A percentile compares a stretch with the other conserved stretches of the same genome.
phyloP scores from a whole-genome alignment of 768 basidiomycete species.

The Pholiota conissans region DNA sequence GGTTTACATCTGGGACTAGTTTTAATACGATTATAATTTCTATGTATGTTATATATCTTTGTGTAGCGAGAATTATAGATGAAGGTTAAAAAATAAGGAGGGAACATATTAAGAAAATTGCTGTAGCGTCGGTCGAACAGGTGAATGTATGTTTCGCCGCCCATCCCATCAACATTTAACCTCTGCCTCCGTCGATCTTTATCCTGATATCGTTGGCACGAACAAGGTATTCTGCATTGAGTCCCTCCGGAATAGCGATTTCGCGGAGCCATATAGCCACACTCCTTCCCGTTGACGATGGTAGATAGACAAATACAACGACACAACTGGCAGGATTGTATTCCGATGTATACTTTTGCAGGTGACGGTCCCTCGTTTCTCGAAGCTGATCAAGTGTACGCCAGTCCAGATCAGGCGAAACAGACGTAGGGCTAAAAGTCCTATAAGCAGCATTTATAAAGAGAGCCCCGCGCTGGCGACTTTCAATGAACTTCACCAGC shows the following conservation, averaged over 20 bases:
- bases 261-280: slow-evolving; percentile 81
- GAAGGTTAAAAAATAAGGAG: too few relatives aligned
- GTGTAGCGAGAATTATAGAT: not conserved
- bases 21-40: not conserved
- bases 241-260: slow-evolving; percentile 58
- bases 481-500: slow-evolving; percentile 72
- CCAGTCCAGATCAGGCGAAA: slow-evolving; percentile 77
- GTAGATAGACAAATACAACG: slow-evolving; percentile 67
- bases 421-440: slow-evolving; percentile 45
- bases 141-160: too few relatives aligned
- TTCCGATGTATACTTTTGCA: slow-evolving; percentile 76
- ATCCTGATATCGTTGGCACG: slow-evolving; percentile 58
- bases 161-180: too few relatives aligned
- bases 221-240: slow-evolving; percentile 49
- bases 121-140: too few relatives aligned
- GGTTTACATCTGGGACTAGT: slow-evolving; percentile 3
- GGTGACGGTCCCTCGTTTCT: slow-evolving; percentile 60
- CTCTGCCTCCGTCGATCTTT: too few relatives aligned
- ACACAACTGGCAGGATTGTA: slow-evolving; percentile 67
- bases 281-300: slow-evolving; percentile 73
- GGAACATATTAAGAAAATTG: too few relatives aligned
- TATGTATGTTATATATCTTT: not conserved
- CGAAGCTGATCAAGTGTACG: slow-evolving; percentile 65
- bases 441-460: slow-evolving; percentile 69
- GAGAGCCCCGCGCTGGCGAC: slow-evolving; percentile 69